A percentile compares a stretch with the other conserved stretches of the same genome.
Evolutionary conservation across 2,329 filamentous ascomycete genomes (phyloP).

Genomic region (Escovopsis sp.): DNA sequence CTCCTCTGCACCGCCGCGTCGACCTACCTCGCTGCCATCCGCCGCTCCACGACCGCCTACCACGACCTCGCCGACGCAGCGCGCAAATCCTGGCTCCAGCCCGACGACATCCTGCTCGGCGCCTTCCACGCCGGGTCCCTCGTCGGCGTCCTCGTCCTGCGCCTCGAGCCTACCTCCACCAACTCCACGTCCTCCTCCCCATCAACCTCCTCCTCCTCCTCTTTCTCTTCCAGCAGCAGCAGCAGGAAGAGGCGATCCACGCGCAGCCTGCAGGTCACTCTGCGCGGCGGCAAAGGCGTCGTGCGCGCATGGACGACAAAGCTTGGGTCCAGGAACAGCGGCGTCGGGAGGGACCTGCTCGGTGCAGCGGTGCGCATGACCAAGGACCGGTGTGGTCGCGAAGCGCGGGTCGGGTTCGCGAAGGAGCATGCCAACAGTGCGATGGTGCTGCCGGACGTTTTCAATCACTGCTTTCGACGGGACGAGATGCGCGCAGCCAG

Average conservation of each 20-base stretch:
- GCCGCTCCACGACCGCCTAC: slow-evolving; percentile 47
- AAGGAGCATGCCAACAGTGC: slow-evolving; percentile 61
- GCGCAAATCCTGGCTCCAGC: slow-evolving; percentile 44
- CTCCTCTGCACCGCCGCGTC: slow-evolving; percentile 47
- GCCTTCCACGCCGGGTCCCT: slow-evolving; percentile 52
- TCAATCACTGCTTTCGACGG: slow-evolving; percentile 44
- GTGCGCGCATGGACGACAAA: slow-evolving; percentile 74
- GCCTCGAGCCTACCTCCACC: slow-evolving; percentile 45
- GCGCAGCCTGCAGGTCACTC: slow-evolving; percentile 24
- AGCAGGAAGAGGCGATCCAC: slow-evolving; percentile 19
- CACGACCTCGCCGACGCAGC: slow-evolving; percentile 45
- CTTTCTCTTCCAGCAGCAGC: slow-evolving; percentile 1
- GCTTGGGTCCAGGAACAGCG: slow-evolving; percentile 51
- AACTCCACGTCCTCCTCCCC: slow-evolving; percentile 7
- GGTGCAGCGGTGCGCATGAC: slow-evolving; percentile 56
- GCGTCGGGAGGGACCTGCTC: slow-evolving; percentile 57
- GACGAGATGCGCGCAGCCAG: slow-evolving; percentile 42
- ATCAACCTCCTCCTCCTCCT: too few relatives aligned
- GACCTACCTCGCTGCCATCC: slow-evolving; percentile 45
- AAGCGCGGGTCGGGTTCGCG: slow-evolving; percentile 56
- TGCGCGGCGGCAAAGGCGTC: slow-evolving; percentile 47
- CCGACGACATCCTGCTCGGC: slow-evolving; percentile 45
- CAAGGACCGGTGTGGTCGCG: slow-evolving; percentile 51
- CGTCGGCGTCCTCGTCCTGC: slow-evolving; percentile 56
- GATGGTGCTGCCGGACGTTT: slow-evolving; percentile 45